Conservation (phyloP, 208 protist species). For the Leishmania tropica region DNA sequence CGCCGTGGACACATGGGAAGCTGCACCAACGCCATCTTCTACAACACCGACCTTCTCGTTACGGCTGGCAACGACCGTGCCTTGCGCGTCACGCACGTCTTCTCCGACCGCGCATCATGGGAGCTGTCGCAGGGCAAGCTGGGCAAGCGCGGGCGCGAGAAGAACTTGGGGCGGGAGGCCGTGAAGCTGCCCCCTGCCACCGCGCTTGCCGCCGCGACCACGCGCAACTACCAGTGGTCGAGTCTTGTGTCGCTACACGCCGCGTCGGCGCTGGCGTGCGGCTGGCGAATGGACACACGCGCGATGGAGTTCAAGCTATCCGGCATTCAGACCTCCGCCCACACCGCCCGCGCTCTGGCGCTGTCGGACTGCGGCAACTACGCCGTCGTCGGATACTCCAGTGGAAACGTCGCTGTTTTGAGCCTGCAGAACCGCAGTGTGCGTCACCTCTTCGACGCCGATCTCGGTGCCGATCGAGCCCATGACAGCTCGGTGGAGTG, state of each 20-base stretch:
- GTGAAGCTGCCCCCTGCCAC: slow-evolving; percentile 80
- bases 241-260: slow-evolving; percentile 83
- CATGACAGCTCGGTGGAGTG: slow-evolving; percentile 78
- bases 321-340: slow-evolving; percentile 61
- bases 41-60: slow-evolving; percentile 84
- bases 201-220: slow-evolving; percentile 58
- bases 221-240: slow-evolving; percentile 88
- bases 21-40: slow-evolving; percentile 82
- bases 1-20: slow-evolving; percentile 85
- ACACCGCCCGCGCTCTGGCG: slow-evolving; percentile 76
- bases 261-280: slow-evolving; percentile 63
- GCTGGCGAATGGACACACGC: slow-evolving; percentile 88
- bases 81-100: slow-evolving; percentile 88
- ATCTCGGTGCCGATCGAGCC: slow-evolving; percentile 38
- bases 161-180: slow-evolving; percentile 54
- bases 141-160: slow-evolving; percentile 69
- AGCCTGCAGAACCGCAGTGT: slow-evolving; percentile 84
- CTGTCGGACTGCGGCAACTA: slow-evolving; percentile 91
- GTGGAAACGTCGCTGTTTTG: slow-evolving; percentile 73
- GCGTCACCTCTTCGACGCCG: slow-evolving; percentile 71
- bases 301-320: slow-evolving; percentile 79
- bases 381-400: slow-evolving; percentile 86
- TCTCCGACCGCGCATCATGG: slow-evolving; percentile 88
- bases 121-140: slow-evolving; percentile 91
- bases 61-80: slow-evolving; percentile 79